These are phyloP conservation scores for Sequoiadendron giganteum DNA, from an alignment of 75 land plant genomes.

Conservation along the genomic window DNA sequence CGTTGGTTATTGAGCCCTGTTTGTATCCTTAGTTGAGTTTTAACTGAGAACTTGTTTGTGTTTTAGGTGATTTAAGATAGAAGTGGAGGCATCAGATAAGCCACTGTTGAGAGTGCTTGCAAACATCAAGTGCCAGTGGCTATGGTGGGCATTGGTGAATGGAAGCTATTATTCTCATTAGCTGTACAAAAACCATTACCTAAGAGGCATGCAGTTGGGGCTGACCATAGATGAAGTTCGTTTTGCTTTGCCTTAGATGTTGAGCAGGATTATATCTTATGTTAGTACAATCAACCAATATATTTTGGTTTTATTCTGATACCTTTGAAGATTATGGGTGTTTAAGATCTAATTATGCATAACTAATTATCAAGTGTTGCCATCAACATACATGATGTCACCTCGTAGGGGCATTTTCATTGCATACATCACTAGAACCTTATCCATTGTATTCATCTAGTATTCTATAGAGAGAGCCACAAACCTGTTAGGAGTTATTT, in stretches of 20 bases:
- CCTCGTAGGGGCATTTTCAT: neutral
- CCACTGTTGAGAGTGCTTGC: neutral
- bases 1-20: neutral
- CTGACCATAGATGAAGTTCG: too few species aligned
- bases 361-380: neutral
- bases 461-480: neutral
- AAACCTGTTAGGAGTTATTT: neutral
- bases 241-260: neutral
- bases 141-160: neutral
- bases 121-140: neutral
- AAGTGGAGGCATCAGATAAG: neutral
- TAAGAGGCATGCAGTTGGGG: too few species aligned
- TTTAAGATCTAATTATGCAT: too few species aligned
- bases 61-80: neutral
- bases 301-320: too few species aligned
- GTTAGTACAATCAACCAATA: too few species aligned
- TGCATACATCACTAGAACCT: neutral
- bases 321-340: too few species aligned
- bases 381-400: too few species aligned
- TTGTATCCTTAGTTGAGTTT: neutral
- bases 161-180: neutral
- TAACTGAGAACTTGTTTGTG: neutral
- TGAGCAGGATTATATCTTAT: neutral
- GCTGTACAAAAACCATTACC: neutral
- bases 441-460: neutral